These are phyloP conservation scores for Hydrangea macrophylla DNA, from an alignment of 148 eudicot species.

Conservation along the genomic window DNA sequence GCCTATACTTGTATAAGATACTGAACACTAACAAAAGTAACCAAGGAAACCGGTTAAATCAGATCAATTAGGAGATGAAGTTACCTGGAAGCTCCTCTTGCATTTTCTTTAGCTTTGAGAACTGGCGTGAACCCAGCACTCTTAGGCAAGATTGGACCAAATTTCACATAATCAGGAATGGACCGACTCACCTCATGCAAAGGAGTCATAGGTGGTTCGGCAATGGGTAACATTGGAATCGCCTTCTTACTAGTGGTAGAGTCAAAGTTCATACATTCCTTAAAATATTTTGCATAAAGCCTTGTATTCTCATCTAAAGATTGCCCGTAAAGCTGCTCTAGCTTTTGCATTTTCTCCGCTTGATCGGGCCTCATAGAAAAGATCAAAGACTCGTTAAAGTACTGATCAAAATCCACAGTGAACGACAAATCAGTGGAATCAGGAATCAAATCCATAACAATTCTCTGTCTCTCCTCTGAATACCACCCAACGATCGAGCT, in stretches of 20 bases:
- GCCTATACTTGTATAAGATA: neutral
- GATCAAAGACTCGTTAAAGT: conserved; percentile 44
- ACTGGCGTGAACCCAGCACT: conserved; percentile 49
- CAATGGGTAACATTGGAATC: conserved; percentile 53
- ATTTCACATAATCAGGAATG: conserved; percentile 53
- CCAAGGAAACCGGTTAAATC: neutral
- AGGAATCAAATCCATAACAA: conserved; percentile 51
- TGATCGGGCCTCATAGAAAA: conserved; percentile 53
- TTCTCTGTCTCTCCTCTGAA: conserved; percentile 45
- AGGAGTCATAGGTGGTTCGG: conserved; percentile 59
- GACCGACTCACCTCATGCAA: conserved; percentile 43
- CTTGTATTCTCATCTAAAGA: conserved; percentile 54
- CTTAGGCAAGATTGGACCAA: conserved; percentile 58
- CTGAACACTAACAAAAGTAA: neutral
- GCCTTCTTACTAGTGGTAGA: conserved; percentile 32
- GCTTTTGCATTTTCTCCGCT: conserved; percentile 40
- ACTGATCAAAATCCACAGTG: conserved; percentile 48
- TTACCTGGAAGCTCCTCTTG: conserved; percentile 38
- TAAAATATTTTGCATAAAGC: conserved; percentile 47
- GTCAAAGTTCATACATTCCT: conserved; percentile 43
- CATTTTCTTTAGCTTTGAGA: conserved; percentile 22
- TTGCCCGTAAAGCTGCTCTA: conserved; percentile 45
- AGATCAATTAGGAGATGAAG: neutral
- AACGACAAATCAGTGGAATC: conserved; percentile 47
- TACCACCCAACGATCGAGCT: conserved; percentile 56